A percentile compares a stretch with the other conserved stretches of the same genome.
Evolutionary conservation across 768 basidiomycete genomes (phyloP).

Genomic region (Serendipita indica): DNA sequence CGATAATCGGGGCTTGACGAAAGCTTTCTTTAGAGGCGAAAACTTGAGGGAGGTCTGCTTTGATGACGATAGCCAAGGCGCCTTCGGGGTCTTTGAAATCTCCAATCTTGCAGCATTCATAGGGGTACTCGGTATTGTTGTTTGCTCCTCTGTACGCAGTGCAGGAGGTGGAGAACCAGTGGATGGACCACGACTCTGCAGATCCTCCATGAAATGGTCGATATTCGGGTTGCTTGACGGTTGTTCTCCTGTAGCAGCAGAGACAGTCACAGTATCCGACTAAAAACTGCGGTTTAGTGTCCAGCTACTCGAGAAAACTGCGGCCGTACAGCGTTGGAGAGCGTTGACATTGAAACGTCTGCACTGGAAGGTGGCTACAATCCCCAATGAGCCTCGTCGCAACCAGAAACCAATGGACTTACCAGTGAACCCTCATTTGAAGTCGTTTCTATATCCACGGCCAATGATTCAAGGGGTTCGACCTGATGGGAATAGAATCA

Average conservation of each 20-base stretch:
- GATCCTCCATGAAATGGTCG: no score
- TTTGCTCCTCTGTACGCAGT: background rate
- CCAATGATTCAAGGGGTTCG: background rate
- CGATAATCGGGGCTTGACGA: background rate
- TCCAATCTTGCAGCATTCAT: background rate
- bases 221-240: background rate
- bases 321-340: background rate
- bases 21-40: background rate
- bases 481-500: background rate
- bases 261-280: background rate
- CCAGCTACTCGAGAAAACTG: no score
- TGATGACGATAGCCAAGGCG: background rate
- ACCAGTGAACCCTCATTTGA: background rate
- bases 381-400: background rate
- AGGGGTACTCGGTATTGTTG: background rate
- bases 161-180: background rate
- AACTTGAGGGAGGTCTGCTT: background rate
- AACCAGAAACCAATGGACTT: background rate
- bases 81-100: conserved; percentile 6
- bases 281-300: no score
- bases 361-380: conserved; percentile 4
- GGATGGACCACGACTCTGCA: background rate
- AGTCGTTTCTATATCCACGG: background rate
- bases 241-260: background rate
- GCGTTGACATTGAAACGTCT: conserved; percentile 5